A percentile compares a stretch with the other conserved stretches of the same genome.
Conservation (phyloP, 257 asterid genomes). For the Nicotiana otophora region DNA sequence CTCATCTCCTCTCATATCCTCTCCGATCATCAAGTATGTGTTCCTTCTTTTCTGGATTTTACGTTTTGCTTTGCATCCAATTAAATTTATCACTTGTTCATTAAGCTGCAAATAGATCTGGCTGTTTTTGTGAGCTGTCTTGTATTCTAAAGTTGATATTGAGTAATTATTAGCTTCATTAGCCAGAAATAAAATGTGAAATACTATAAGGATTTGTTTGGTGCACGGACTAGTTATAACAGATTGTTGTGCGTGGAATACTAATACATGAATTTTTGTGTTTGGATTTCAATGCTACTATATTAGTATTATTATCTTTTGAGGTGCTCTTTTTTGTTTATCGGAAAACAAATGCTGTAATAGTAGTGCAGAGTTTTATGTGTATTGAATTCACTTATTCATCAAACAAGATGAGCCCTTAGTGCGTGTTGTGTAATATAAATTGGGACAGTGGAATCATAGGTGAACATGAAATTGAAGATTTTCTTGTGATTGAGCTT, state of each 20-base stretch:
- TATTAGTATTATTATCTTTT: background rate
- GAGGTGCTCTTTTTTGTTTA: background rate
- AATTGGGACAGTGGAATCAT: background rate
- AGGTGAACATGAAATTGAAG: background rate
- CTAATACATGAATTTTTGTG: background rate
- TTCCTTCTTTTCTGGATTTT: background rate
- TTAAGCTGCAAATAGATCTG: background rate
- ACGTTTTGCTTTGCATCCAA: background rate
- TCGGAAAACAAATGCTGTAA: background rate
- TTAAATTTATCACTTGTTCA: background rate
- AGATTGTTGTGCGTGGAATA: background rate
- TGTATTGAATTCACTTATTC: background rate
- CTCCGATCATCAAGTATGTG: constrained; percentile 48
- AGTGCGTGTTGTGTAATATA: background rate
- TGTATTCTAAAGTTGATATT: background rate
- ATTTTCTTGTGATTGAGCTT: background rate
- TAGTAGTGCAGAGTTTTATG: background rate
- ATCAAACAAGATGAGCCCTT: background rate
- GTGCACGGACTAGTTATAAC: background rate
- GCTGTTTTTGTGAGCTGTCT: background rate
- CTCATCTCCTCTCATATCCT: constrained; percentile 62
- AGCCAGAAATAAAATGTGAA: background rate
- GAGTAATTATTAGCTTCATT: background rate
- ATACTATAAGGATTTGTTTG: background rate
- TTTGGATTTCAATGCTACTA: background rate